Evolutionary conservation across 768 basidiomycete genomes (phyloP).

Genomic region (Leccinum subgranulosum): DNA sequence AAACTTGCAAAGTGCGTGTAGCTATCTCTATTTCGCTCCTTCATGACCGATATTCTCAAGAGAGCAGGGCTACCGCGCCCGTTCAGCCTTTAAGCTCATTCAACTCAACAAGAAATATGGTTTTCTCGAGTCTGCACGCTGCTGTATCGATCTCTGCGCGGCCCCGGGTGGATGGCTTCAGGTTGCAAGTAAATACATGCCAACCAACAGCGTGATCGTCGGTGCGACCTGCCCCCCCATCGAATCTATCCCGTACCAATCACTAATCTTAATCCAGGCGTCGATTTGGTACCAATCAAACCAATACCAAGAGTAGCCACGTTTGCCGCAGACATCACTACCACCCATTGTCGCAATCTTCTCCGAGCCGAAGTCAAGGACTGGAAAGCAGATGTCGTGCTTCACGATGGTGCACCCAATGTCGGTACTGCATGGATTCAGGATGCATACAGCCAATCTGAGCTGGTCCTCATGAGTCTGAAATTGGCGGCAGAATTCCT

Average conservation of each 20-base stretch:
- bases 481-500: conserved; percentile 96
- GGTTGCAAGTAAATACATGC: conserved; percentile 98
- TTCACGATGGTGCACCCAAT: conserved; percentile 99
- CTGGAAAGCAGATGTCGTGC: conserved; percentile 98
- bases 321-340: conserved; percentile 94
- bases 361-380: conserved; percentile 89
- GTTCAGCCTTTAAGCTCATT: conserved; percentile 98
- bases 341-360: conserved; percentile 80
- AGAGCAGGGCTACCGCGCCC: conserved; percentile 98
- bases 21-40: neutral
- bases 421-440: conserved; percentile 99
- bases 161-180: conserved; percentile 99
- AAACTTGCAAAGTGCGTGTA: conserved; percentile 78
- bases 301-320: conserved; percentile 92
- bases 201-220: conserved; percentile 84
- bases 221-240: conserved; percentile 45
- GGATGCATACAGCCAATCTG: conserved; percentile 95
- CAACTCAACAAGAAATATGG: conserved; percentile 98
- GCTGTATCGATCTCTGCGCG: conserved; percentile 96
- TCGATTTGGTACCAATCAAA: conserved; percentile 94
- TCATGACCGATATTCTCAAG: conserved; percentile 39
- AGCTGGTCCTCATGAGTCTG: conserved; percentile 92
- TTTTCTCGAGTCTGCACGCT: conserved; percentile 84
- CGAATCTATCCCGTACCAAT: conserved; percentile 7
- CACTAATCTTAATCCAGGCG: conserved; percentile 49